A percentile compares a stretch with the other conserved stretches of the same genome.
These are phyloP conservation scores for Talaromyces nanjingensis DNA, from an alignment of 495 filamentous ascomycete genomes.

Conservation along the genomic window DNA sequence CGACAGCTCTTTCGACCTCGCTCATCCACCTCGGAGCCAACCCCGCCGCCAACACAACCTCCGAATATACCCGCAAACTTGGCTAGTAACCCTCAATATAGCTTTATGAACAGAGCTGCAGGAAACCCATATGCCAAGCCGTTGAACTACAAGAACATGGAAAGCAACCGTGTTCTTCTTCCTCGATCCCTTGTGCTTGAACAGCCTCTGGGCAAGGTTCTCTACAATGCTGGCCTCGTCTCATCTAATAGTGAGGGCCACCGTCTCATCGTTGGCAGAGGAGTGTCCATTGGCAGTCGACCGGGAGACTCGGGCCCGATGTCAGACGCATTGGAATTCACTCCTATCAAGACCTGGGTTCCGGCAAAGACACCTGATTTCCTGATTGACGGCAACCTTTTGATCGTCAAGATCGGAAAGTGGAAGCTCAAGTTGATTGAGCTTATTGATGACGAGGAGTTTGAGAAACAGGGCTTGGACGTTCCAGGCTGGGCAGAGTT, in stretches of 20 bases:
- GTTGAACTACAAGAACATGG: conserved; percentile 42
- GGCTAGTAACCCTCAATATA: conserved; percentile 16
- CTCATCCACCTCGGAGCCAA: conserved; percentile 31
- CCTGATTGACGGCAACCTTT: conserved; percentile 52
- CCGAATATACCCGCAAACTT: conserved; percentile 15
- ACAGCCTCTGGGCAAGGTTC: conserved; percentile 54
- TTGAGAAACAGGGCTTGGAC: conserved; percentile 32
- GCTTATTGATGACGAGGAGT: conserved; percentile 68
- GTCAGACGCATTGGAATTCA: conserved; percentile 54
- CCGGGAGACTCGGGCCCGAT: conserved; percentile 48
- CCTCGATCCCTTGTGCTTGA: conserved; percentile 57
- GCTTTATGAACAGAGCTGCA: conserved; percentile 28
- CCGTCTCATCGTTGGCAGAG: conserved; percentile 50
- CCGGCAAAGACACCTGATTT: conserved; percentile 51
- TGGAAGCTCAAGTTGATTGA: conserved; percentile 70
- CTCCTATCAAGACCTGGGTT: conserved; percentile 51
- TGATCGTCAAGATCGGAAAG: conserved; percentile 73
- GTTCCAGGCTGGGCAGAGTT: conserved; percentile 35
- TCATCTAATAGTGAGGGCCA: conserved; percentile 58
- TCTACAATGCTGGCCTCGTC: conserved; percentile 63
- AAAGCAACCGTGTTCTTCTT: conserved; percentile 49
- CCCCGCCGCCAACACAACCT: conserved; percentile 26
- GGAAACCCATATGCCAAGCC: conserved; percentile 37
- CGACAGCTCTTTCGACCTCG: conserved; percentile 46
- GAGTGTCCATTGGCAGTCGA: conserved; percentile 58